Percentiles rank a stretch among this genome's conserved stretches.
These are phyloP conservation scores for Wickerhamiella siamensis DNA, from an alignment of 805 yeast species.

Conservation along the genomic window DNA sequence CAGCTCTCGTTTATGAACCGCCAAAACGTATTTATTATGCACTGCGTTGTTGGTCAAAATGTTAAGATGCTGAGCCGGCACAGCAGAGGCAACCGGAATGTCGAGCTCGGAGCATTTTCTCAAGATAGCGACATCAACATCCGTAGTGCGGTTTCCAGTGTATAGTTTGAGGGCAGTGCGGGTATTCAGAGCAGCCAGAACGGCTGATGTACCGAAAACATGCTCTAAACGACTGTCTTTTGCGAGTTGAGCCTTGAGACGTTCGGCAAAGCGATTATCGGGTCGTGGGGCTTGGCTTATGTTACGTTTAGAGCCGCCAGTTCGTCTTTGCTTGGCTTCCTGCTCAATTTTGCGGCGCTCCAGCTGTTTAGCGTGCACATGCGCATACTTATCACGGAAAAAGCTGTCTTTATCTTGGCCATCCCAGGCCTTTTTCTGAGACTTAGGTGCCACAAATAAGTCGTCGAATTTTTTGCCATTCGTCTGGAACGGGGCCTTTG, in stretches of 20 bases:
- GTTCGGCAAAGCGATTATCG: conserved; percentile 10
- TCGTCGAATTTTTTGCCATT: conserved; percentile 11
- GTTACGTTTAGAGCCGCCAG: background rate
- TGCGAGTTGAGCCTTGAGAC: conserved; percentile 3
- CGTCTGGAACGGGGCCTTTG: conserved; percentile 12
- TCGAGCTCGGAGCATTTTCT: conserved; percentile 33
- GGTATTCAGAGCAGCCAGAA: conserved; percentile 50
- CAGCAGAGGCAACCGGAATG: conserved; percentile 27
- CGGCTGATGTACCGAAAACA: conserved; percentile 64
- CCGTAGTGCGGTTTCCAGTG: conserved; percentile 29
- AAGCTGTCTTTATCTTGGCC: conserved; percentile 48
- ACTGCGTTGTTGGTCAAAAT: conserved; percentile 49
- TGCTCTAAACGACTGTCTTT: conserved; percentile 44
- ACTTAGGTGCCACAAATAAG: conserved; percentile 15
- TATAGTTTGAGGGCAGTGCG: conserved; percentile 40
- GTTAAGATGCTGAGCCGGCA: conserved; percentile 41
- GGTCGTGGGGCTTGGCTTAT: conserved; percentile 3
- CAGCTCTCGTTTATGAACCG: conserved; percentile 39
- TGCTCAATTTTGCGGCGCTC: conserved; percentile 14
- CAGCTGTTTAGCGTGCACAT: conserved; percentile 43
- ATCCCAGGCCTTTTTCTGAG: conserved; percentile 50
- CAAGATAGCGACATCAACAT: conserved; percentile 30
- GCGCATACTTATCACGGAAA: conserved; percentile 50
- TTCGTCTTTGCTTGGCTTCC: conserved; percentile 2
- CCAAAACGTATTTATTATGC: conserved; percentile 68